Percentiles rank a stretch among this genome's conserved stretches.
These are phyloP conservation scores for Heterobasidion irregulare DNA, from an alignment of 1,284 basidiomycete species.

Conservation along the genomic window DNA sequence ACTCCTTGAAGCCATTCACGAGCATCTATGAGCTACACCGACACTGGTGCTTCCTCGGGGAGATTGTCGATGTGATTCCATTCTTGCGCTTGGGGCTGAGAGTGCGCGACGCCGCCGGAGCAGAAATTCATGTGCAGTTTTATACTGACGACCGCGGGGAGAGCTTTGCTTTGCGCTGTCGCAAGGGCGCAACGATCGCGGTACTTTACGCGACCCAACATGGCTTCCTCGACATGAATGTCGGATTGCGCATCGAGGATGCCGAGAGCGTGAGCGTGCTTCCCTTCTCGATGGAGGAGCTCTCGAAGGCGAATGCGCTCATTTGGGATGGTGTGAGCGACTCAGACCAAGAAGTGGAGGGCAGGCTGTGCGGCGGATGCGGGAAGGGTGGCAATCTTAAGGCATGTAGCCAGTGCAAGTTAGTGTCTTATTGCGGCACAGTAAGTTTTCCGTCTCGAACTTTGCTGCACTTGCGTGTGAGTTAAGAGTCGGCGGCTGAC, in stretches of 20 bases:
- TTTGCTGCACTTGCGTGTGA: background rate
- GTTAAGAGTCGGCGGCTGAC: background rate
- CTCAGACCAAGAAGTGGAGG: background rate
- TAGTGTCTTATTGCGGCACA: background rate
- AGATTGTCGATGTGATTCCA: background rate
- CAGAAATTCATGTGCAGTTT: background rate
- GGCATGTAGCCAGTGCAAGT: background rate
- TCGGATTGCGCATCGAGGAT: background rate
- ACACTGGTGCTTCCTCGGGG: background rate
- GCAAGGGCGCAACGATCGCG: background rate
- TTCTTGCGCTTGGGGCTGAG: background rate
- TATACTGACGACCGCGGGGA: background rate
- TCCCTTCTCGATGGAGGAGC: background rate
- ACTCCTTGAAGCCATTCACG: background rate
- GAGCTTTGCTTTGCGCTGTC: background rate
- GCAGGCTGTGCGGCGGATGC: background rate
- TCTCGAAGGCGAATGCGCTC: background rate
- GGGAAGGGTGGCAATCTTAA: background rate
- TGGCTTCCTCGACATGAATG: background rate
- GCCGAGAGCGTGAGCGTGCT: background rate
- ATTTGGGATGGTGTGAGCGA: background rate
- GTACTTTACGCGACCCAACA: background rate
- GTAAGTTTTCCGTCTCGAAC: background rate
- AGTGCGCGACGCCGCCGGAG: background rate
- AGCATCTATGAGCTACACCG: background rate